Evolutionary conservation across 352 stramenopile species (phyloP).

Genomic region (Phytophthora fragariae): DNA sequence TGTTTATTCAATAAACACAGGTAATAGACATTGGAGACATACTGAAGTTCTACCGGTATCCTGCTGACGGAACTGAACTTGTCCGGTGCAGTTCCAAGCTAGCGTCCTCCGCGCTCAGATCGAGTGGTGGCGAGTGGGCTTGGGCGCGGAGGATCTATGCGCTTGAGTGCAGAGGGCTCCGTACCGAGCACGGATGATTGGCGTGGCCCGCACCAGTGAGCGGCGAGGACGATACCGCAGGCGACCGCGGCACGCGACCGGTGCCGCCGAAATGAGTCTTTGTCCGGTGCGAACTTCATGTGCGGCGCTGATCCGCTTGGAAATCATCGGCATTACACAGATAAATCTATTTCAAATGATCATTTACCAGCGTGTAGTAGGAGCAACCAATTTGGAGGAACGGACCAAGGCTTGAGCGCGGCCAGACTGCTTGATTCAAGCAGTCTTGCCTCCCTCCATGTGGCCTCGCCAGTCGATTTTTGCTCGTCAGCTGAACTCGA

Average conservation of each 20-base stretch:
- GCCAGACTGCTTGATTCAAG: no score
- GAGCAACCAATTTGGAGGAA: no score
- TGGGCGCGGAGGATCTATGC: constrained; percentile 24
- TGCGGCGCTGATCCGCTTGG: neutral
- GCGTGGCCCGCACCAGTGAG: constrained; percentile 28
- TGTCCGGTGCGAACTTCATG: neutral
- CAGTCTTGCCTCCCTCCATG: no score
- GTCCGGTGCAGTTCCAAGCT: no score
- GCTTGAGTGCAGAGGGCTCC: constrained; percentile 19
- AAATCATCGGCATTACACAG: constrained; percentile 4
- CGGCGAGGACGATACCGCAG: neutral
- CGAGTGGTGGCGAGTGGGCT: constrained; percentile 19
- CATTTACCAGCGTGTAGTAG: no score
- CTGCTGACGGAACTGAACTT: neutral
- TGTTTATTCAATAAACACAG: no score
- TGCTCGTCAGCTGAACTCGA: no score
- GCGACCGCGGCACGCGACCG: constrained; percentile 9
- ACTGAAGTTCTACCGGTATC: no score
- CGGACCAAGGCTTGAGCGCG: no score
- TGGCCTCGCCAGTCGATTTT: no score
- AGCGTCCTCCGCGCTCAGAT: neutral
- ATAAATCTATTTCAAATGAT: no score
- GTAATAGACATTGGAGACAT: no score
- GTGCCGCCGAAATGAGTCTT: constrained; percentile 11
- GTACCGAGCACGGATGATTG: neutral